A percentile compares a stretch with the other conserved stretches of the same genome.
Evolutionary conservation across 345 rosid species (phyloP).

Genomic region (Geranium rotundifolium): DNA sequence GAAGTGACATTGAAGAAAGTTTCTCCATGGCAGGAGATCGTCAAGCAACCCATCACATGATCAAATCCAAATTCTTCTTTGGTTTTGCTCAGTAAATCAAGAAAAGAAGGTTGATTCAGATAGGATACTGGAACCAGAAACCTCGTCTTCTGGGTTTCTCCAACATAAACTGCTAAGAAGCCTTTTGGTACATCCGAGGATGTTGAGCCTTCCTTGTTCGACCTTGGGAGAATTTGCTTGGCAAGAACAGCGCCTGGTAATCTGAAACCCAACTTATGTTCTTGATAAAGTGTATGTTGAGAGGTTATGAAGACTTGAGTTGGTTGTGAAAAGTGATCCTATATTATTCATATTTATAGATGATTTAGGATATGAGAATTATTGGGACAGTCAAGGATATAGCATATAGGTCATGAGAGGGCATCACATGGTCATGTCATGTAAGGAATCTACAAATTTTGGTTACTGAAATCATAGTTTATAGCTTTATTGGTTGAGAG

Average conservation of each 20-base stretch:
- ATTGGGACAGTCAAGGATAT: no score
- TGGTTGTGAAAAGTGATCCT: background rate
- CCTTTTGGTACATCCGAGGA: constrained; percentile 26
- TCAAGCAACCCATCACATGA: constrained; percentile 26
- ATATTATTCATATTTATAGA: background rate
- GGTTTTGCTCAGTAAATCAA: constrained; percentile 16
- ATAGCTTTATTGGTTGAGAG: background rate
- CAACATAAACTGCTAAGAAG: constrained; percentile 20
- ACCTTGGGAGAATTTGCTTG: background rate
- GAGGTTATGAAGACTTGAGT: background rate
- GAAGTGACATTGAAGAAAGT: no score
- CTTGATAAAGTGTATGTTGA: background rate
- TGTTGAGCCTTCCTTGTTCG: background rate
- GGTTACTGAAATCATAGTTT: background rate
- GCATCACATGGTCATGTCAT: background rate
- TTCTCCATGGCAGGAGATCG: constrained; percentile 20
- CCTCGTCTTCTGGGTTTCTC: constrained; percentile 19
- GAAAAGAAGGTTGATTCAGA: constrained; percentile 29
- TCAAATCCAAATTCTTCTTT: constrained; percentile 31
- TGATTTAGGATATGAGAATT: background rate
- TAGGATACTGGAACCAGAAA: constrained; percentile 20
- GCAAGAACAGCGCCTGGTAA: background rate
- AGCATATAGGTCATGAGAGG: no score
- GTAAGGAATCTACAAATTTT: background rate
- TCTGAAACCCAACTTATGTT: background rate